Evolutionary conservation across 805 yeast species (phyloP), one percentile per base, ranked within the genome.

Genomic region (Candida silvicultrix): DNA sequence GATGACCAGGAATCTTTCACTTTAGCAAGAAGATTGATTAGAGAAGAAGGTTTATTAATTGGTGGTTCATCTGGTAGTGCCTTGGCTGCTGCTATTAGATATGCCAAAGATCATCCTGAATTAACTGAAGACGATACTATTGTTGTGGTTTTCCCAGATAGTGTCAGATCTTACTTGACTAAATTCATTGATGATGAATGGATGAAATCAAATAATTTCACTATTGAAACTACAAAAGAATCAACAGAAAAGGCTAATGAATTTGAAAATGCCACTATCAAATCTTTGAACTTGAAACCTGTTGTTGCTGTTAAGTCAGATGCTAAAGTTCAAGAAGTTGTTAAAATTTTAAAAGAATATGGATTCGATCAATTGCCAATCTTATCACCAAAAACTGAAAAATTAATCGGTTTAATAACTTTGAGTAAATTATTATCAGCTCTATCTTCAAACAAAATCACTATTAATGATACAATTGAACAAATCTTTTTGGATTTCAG

Each of bases 51-150:
- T 64, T 79, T 87, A 45, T 71, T 87, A 43, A 89, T 87, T 43
- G 96, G 96, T 61, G 96, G 96, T n/a, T 83, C 90, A 10, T 81
- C 90, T 15, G 96, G 96, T 49, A 75, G 84, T 55, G 90, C 96
- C 10, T 76, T 87, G 56, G 81, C 84, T 57, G 95, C 94, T 31
- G 83, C 89, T 41, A 74, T 87, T 47, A 69, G 80, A 55, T 85
- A 84, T 51, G 81, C 81, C 51, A 72, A 81, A 58, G 81, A 77
- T 43, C 75, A 71, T 44, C 74, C 75, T 40, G 73, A 70, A 50
- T 73, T 87, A 62, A 77, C 83, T 40, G 88, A 83, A 68, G 77
- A 81, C 42, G 95, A 85, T 54, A 77, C 77, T 18, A 75, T 87
- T 48, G 95, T 87, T 29, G 89, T 84, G 41, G 83, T 87, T 20